Evolutionary conservation across 2,329 filamentous ascomycete genomes (phyloP).

Genomic region (Periconia sp.): DNA sequence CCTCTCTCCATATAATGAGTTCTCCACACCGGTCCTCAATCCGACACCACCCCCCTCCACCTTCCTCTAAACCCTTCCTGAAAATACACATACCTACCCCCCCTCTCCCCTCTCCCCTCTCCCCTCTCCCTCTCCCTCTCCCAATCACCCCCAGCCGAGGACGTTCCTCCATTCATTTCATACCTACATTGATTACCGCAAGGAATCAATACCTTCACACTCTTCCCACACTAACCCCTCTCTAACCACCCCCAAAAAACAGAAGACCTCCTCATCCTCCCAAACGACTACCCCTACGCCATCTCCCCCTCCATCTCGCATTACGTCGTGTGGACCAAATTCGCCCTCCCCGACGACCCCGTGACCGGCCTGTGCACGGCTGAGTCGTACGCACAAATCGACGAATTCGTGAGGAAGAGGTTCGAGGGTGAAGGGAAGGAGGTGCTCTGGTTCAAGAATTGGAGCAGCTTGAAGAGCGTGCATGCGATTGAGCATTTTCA

Average conservation of each 20-base stretch:
- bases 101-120: too few relatives aligned
- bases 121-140: too few relatives aligned
- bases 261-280: constrained; percentile 72
- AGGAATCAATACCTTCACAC: too few relatives aligned
- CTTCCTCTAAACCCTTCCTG: too few relatives aligned
- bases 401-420: constrained; percentile 67
- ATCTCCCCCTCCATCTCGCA: constrained; percentile 78
- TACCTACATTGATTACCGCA: too few relatives aligned
- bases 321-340: constrained; percentile 92
- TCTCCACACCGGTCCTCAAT: too few relatives aligned
- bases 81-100: too few relatives aligned
- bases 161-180: background rate
- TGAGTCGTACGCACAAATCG: constrained; percentile 64
- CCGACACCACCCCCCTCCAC: too few relatives aligned
- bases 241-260: background rate
- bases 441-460: constrained; percentile 87
- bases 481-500: constrained; percentile 92
- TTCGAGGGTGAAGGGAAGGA: constrained; percentile 62
- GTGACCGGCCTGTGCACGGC: constrained; percentile 67
- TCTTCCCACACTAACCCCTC: too few relatives aligned
- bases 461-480: constrained; percentile 80
- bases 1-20: too few relatives aligned
- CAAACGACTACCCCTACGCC: constrained; percentile 95
- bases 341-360: constrained; percentile 71
- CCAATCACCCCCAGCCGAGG: too few relatives aligned